Evolutionary conservation across 768 basidiomycete genomes (phyloP), one percentile per base, ranked within the genome.

Genomic region (Floccularia luteovirens): DNA sequence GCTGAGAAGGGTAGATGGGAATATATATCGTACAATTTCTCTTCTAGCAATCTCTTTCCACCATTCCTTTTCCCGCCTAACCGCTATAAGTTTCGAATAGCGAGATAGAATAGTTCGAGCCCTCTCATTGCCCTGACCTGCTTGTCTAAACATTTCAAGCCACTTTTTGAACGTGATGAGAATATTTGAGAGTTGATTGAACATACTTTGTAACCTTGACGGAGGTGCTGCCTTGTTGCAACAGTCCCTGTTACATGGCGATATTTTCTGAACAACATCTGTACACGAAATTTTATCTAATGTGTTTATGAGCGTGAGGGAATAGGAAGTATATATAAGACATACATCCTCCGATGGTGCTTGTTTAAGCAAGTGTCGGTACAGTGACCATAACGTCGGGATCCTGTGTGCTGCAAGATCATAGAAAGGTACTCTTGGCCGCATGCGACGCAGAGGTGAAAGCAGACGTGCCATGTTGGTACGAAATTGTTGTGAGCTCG

Each of bases 381-480:
- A 93, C 3, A 92, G 61, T 0, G 67, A 58, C 83, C 86, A 88
- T 49, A 84, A 56, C 0, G 87, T 90, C 2, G 90, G 89, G 20
- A 80, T 59, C 16, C 81, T 74, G 55, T 93, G 90, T 0, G 79
- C 80, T 0, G 69, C 64, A 20, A 90, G 77, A 36, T 72, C 55
- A 51, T 70, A 89, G 50, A 90, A 86, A 2, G 83, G 78, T 2
- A 74, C 67, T 16, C 69, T 66, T 6, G 83, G 76, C 8, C 77
- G 68, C 4, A 77, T 62, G 22, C 80, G 76, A 23, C 73, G 69
- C 1, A 87, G 57, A 31, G 75, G 64, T 3, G 78, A 72, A 12
- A 88, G 54, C 10, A 76, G 62, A 35, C 54, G 45, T 0, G 75
- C 74, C 36, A 84, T 62, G 12, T 64, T 64, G 34, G 67, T 63